Conservation (phyloP, 345 rosid genomes). For the Melaleuca quinquenervia region DNA sequence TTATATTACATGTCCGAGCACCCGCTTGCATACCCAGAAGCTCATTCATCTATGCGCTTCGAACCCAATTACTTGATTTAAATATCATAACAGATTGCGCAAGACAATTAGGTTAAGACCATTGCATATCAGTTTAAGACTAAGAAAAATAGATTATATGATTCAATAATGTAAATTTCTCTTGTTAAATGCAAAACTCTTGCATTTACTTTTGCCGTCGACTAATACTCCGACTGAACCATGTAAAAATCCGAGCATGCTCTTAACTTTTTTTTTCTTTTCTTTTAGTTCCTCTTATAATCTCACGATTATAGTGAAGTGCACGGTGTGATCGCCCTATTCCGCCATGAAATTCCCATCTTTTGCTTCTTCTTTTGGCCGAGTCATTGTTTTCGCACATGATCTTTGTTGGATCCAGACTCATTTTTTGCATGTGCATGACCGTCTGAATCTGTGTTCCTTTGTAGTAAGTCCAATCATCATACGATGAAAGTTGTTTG, state of each 20-base stretch:
- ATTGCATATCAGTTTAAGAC: fast-evolving
- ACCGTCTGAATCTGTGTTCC: not conserved
- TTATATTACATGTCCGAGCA: fast-evolving
- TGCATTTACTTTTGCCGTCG: not conserved
- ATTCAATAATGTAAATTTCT: not conserved
- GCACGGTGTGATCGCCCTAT: not conserved
- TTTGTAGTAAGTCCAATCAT: not conserved
- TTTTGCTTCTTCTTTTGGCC: not conserved
- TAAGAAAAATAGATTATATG: not conserved
- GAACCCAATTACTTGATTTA: not conserved
- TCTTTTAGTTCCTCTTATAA: not conserved
- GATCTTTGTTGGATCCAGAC: not conserved
- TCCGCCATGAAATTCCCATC: not conserved
- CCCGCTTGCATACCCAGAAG: not conserved
- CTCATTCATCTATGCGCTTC: fast-evolving
- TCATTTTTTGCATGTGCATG: not conserved
- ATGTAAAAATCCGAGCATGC: not conserved
- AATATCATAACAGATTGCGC: not conserved
- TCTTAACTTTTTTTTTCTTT: fast-evolving
- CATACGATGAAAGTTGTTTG: not conserved
- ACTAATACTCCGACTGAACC: not conserved
- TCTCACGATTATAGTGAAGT: not conserved
- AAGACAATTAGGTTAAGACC: not conserved
- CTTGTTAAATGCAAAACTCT: not conserved
- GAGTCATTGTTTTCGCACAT: not conserved